A percentile compares a stretch with the other conserved stretches of the same genome.
These are phyloP conservation scores for Nicotiana attenuata DNA, from an alignment of 257 asterid genomes.

Conservation along the genomic window DNA sequence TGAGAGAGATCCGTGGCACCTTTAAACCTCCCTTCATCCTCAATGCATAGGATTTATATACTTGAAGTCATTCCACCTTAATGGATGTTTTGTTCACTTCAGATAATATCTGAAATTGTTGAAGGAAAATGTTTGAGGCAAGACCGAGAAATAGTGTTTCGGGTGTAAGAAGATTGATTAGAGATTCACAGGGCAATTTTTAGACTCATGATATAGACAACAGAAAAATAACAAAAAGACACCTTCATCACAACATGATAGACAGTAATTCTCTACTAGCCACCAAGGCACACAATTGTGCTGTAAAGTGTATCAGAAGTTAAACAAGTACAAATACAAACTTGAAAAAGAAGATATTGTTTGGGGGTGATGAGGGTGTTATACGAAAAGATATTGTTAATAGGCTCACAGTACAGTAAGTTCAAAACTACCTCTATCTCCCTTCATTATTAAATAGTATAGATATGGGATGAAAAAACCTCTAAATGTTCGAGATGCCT, in stretches of 20 bases:
- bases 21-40: slow-evolving; percentile 95
- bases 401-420: background rate
- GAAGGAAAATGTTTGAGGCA: background rate
- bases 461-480: background rate
- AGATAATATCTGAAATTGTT: slow-evolving; percentile 1
- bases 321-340: background rate
- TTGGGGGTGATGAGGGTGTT: background rate
- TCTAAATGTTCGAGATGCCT: background rate
- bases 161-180: slow-evolving; percentile 9
- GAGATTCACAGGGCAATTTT: background rate
- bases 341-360: background rate
- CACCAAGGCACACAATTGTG: background rate
- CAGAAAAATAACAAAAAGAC: background rate
- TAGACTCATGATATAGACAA: background rate
- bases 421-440: background rate
- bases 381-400: background rate
- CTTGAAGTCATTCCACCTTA: slow-evolving; percentile 30
- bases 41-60: slow-evolving; percentile 18
- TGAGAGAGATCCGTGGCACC: slow-evolving; percentile 69
- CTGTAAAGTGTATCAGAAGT: background rate
- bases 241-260: background rate
- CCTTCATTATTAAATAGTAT: background rate
- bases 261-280: background rate
- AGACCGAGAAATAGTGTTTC: slow-evolving; percentile 1
- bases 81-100: slow-evolving; percentile 4